phyloP scores from a whole-genome alignment of 106 monocot species.

The Dendrobium officinale region DNA sequence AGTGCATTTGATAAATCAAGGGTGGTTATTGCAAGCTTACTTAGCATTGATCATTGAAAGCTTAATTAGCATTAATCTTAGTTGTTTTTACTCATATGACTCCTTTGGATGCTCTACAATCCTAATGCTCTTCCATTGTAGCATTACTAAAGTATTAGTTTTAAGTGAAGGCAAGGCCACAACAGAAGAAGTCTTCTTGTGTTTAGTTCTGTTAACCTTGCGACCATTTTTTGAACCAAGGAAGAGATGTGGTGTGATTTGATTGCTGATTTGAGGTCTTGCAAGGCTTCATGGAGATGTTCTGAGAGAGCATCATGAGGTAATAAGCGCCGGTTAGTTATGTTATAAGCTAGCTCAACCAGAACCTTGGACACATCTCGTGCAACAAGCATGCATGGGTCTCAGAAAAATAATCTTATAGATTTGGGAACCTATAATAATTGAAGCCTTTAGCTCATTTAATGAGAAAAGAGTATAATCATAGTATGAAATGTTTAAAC shows the following conservation, averaged over 20 bases:
- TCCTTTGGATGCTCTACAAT: constrained; percentile 12
- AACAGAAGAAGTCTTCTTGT: constrained; percentile 1
- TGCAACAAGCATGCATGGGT: constrained; percentile 56
- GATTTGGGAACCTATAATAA: constrained; percentile 34
- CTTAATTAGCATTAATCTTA: constrained; percentile 12
- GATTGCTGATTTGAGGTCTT: constrained; percentile 22
- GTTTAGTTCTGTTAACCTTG: constrained; percentile 12
- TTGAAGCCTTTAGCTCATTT: neutral
- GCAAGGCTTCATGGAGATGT: constrained; percentile 18
- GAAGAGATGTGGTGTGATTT: constrained; percentile 62
- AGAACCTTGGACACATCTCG: constrained; percentile 58
- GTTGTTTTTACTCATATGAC: neutral
- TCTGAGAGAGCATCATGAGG: constrained; percentile 13
- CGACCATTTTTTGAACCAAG: constrained; percentile 31
- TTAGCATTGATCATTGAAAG: constrained; percentile 21
- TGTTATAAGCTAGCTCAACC: constrained; percentile 43
- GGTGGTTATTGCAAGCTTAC: constrained; percentile 55
- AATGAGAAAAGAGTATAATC: neutral
- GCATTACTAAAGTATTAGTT: constrained; percentile 24
- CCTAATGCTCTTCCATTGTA: constrained; percentile 23
- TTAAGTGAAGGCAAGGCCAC: constrained; percentile 26
- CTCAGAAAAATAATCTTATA: constrained; percentile 37
- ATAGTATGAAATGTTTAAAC: neutral
- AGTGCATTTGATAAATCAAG: constrained; percentile 76
- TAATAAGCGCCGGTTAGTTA: constrained; percentile 33